Percentiles rank a stretch among this genome's conserved stretches.
phyloP scores from a whole-genome alignment of 129 eudicot genomes.

The Centella asiatica region DNA sequence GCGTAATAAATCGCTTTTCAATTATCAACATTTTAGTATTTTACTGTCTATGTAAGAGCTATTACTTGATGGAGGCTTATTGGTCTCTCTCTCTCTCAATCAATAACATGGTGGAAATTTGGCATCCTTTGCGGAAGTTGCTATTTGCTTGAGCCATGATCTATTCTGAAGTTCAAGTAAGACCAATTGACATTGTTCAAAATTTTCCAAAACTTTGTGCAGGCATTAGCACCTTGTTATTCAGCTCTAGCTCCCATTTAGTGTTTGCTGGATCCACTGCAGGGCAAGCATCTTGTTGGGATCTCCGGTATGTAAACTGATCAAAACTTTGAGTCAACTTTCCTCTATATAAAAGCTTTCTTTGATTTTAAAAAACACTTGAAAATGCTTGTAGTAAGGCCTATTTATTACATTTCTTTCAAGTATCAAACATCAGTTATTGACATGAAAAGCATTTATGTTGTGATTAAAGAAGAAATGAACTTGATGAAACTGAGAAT shows the following conservation, averaged over 20 bases:
- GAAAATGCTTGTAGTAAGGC: too few relatives aligned
- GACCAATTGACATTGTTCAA: slow-evolving; percentile 6
- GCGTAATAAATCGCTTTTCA: background rate
- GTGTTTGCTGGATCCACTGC: slow-evolving; percentile 66
- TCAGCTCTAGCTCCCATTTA: slow-evolving; percentile 51
- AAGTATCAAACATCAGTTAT: too few relatives aligned
- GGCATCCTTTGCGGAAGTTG: too few relatives aligned
- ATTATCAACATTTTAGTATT: too few relatives aligned
- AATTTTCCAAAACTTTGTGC: slow-evolving; percentile 1
- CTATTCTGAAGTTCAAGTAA: background rate
- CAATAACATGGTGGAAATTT: too few relatives aligned
- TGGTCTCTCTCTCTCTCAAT: too few relatives aligned
- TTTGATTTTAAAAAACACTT: too few relatives aligned
- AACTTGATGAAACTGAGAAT: too few relatives aligned
- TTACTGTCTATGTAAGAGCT: too few relatives aligned
- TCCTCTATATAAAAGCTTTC: background rate
- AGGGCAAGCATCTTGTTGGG: slow-evolving; percentile 78
- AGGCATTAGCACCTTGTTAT: slow-evolving; percentile 65
- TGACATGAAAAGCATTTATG: background rate
- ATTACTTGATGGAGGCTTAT: too few relatives aligned
- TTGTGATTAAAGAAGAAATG: too few relatives aligned
- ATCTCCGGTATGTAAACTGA: slow-evolving; percentile 50
- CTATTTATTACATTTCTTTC: too few relatives aligned
- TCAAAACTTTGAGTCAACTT: background rate
- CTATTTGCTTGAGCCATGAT: slow-evolving; percentile 5